Conservation (phyloP, 805 yeast species). For the Metschnikowia gruessii region DNA sequence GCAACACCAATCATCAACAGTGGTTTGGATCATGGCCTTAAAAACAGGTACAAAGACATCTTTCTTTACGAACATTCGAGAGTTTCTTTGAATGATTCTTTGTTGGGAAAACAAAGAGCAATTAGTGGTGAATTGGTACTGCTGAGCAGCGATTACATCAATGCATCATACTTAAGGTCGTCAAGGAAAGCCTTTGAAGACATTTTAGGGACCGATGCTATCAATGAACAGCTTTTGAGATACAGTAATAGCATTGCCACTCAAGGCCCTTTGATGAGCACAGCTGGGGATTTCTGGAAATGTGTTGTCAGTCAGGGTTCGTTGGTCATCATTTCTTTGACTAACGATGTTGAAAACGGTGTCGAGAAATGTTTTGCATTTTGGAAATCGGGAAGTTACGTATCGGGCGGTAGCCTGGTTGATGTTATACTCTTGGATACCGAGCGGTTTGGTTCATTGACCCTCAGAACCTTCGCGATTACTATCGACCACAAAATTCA, state of each 20-base stretch:
- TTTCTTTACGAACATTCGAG: slow-evolving; percentile 21
- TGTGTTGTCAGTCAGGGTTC: slow-evolving; percentile 62
- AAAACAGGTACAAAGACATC: slow-evolving; percentile 22
- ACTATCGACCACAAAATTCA: slow-evolving; percentile 9
- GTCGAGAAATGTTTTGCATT: slow-evolving; percentile 74
- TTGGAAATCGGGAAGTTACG: slow-evolving; percentile 66
- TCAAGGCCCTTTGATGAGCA: slow-evolving; percentile 79
- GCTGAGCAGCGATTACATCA: slow-evolving; percentile 60
- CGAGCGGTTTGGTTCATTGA: slow-evolving; percentile 14
- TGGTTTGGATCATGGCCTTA: slow-evolving; percentile 22
- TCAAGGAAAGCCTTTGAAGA: not conserved
- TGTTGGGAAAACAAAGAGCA: not conserved
- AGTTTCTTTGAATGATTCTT: slow-evolving; percentile 13
- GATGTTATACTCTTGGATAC: slow-evolving; percentile 27
- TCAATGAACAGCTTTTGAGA: slow-evolving; percentile 7
- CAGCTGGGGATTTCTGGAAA: slow-evolving; percentile 84
- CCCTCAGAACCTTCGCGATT: slow-evolving; percentile 19
- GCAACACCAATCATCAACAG: slow-evolving; percentile 51
- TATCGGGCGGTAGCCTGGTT: slow-evolving; percentile 26
- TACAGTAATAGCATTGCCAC: slow-evolving; percentile 62
- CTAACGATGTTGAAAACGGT: slow-evolving; percentile 72
- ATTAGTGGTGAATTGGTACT: slow-evolving; percentile 8
- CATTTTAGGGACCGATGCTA: not conserved
- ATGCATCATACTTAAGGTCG: slow-evolving; percentile 69
- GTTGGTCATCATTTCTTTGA: slow-evolving; percentile 69